Evolutionary conservation across 768 basidiomycete genomes (phyloP), one percentile per base, ranked within the genome.

Genomic region (Lentinus brumalis): DNA sequence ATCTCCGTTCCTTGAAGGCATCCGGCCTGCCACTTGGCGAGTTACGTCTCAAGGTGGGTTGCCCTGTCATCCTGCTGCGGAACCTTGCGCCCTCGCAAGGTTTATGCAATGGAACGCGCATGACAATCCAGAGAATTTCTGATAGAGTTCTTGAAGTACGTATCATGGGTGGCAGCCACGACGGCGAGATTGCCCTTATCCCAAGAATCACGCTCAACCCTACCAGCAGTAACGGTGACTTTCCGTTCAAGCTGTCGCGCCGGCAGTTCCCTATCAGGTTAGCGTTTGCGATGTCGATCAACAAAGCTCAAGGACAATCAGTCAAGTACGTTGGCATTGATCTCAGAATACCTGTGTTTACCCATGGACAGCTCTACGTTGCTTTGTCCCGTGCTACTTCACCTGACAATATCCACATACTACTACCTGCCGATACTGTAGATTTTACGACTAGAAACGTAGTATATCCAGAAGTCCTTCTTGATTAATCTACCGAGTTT

Each of bases 291-390:
- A 54, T 63, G 52, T 49, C 56, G 11, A 63, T 63, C 21, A 63
- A 63, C 39, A 83, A 81, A 64, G 60, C 79, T 1, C 79, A 82
- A 69, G 80, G 81, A 5, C 81, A 82, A 68, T 81, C 77, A 16
- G 72, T 81, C 5, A 63, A 73, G 49, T 42, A 69, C 68, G 77
- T 81, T 52, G 81, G 79, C 1, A 35, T 82, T 15, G 75, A 81
- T 63, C 63, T 81, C 0, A 64, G 69, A 21, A 59, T 55, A 16
- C 60, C 73, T 1, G 76, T 78, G 3, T 81, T 81, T 59, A 50
- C 72, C 5, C 79, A 80, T 76, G 77, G 79, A 2, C 79, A 79
- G 65, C 72, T 80, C 1, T 78, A 82, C 73, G 77, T 80, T 56
- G 78, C 78, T 5, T 63, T 81, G 0, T 80, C 78, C 32, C 67